phyloP scores from a whole-genome alignment of 192 early-diverging fungal genomes.

The Podila verticillata region DNA sequence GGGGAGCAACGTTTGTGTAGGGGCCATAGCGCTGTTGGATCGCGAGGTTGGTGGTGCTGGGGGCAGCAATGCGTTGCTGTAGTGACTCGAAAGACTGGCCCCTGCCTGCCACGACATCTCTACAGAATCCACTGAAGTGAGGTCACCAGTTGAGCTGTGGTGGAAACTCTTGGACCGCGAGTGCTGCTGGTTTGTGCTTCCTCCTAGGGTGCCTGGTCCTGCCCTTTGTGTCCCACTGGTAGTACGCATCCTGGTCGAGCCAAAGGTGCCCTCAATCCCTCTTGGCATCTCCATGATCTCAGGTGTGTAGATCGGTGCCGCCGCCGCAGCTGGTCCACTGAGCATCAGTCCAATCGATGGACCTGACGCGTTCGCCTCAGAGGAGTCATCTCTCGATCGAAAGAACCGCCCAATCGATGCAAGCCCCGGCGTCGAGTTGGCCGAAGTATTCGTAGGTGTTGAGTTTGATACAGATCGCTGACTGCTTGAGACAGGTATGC shows the following conservation, averaged over 20 bases:
- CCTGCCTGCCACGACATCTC: not conserved
- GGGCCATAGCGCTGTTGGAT: not conserved
- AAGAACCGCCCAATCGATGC: slow-evolving; percentile 36
- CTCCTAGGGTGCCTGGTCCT: not conserved
- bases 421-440: slow-evolving; percentile 26
- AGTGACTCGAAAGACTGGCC: not conserved
- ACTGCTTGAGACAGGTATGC: not conserved
- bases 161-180: slow-evolving; percentile 1
- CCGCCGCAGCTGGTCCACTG: not conserved
- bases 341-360: slow-evolving; percentile 3
- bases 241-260: not conserved
- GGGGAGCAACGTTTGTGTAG: not conserved
- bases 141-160: not conserved
- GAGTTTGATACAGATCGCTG: not conserved
- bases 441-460: not conserved
- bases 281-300: not conserved
- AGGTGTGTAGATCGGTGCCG: not conserved
- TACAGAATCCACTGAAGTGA: no score
- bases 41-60: not conserved
- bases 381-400: slow-evolving; percentile 35
- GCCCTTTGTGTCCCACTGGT: not conserved
- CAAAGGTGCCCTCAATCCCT: not conserved
- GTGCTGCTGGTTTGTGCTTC: not conserved
- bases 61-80: not conserved
- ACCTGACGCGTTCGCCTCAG: slow-evolving; percentile 2